Evolutionary conservation across 768 basidiomycete species (phyloP), one percentile per base, ranked within the genome.

Genomic region (Russula compacta): DNA sequence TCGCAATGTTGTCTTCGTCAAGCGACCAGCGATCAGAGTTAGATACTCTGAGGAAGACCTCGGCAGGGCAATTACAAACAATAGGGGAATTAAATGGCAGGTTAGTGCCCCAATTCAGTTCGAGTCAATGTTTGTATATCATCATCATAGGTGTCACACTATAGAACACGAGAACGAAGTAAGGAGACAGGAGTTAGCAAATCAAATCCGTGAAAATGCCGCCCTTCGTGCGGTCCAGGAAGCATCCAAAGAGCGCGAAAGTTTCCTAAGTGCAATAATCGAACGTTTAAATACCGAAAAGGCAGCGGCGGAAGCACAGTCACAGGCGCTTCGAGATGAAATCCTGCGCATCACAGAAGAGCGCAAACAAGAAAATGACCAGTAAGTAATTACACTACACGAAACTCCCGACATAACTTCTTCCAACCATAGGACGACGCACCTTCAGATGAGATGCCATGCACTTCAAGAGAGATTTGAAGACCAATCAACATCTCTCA

Each of bases 381-480:
- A 55, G 64, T 60, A 24, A 39, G 54, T 3, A 21, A 52, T 32
- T 21, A 36, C 43, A 19, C 14, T 17, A 36, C n/a, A 14, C 46
- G n/a, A n/a, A 12, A 36, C 15, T 32, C 12, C 17, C 5, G 33
- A 32, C n/a, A 35, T 56, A 21, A 29, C 51, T 19, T 43, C 56
- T 49, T 12, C 21, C 17, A 19, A n/a, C 8, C 36, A 17, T 42
- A 66, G 66, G 50, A 29, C 21, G n/a, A 57, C 53, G 42, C 64
- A 66, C 61, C 40, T 56, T 17, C 64, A 65, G 35, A 61, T 53
- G 58, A 60, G 53, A 36, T 65, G 33, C 21, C 65, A 82, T 78
- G 70, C 76, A 40, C 72, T 84, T 15, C 80, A 85, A 67, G 83
- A 86, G 56, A 78, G 83, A 29, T 81, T 80, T 55, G 84, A 86